phyloP scores from a whole-genome alignment of 768 basidiomycete species.

The Hygrophoropsis aurantiaca region DNA sequence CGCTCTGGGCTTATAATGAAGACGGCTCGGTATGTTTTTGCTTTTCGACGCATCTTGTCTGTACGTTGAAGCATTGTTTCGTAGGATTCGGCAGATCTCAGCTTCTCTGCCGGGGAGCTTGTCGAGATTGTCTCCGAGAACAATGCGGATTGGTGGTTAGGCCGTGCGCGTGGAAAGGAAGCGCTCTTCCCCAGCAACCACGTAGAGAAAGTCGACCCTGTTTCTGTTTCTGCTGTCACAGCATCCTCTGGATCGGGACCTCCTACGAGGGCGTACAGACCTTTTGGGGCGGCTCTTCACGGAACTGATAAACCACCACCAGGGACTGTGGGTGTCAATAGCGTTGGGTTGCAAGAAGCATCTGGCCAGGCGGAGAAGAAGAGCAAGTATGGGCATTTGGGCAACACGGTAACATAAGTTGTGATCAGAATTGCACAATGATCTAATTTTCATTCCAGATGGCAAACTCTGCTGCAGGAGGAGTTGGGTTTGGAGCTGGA shows the following conservation, averaged over 20 bases:
- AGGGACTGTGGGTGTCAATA: conserved; percentile 21
- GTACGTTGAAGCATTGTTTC: conserved; percentile 2
- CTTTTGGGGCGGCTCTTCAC: conserved; percentile 39
- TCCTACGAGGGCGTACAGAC: conserved; percentile 25
- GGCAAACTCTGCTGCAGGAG: conserved; percentile 36
- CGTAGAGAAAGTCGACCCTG: conserved; percentile 54
- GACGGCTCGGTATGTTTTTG: conserved; percentile 42
- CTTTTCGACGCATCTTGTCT: background rate
- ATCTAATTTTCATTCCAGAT: conserved; percentile 19
- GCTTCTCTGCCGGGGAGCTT: conserved; percentile 71
- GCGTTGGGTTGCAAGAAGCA: conserved; percentile 9
- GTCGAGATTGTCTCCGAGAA: conserved; percentile 81
- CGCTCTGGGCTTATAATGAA: conserved; percentile 69
- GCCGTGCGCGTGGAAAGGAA: conserved; percentile 55
- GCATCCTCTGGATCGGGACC: background rate
- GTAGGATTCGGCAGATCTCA: conserved; percentile 76
- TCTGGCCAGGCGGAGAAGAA: conserved; percentile 29
- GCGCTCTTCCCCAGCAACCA: conserved; percentile 81
- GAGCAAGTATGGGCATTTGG: conserved; percentile 38
- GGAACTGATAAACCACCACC: conserved; percentile 32
- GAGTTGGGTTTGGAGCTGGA: conserved; percentile 50
- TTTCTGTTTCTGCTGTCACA: conserved; percentile 10
- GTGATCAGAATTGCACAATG: conserved; percentile 1
- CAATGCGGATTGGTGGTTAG: conserved; percentile 92
- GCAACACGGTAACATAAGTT: conserved; percentile 29